Conservation (phyloP, 768 basidiomycete species). For the Boletus rubescentipes region DNA sequence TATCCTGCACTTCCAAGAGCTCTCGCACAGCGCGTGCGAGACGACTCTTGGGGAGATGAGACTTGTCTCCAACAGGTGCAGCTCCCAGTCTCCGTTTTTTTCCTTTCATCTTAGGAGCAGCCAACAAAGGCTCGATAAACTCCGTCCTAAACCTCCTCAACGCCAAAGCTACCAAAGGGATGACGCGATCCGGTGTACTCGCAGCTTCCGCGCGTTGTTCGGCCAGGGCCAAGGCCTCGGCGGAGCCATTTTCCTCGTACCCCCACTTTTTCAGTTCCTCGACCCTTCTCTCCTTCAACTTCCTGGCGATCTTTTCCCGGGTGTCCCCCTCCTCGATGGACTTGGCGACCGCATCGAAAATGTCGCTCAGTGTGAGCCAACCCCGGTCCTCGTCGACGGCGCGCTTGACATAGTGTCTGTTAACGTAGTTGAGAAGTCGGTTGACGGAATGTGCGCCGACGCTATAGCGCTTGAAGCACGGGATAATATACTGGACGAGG, state of each 20-base stretch:
- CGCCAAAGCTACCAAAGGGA: constrained; percentile 63
- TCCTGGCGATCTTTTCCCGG: constrained; percentile 59
- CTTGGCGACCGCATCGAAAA: constrained; percentile 59
- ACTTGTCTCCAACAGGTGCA: constrained; percentile 38
- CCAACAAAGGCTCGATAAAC: constrained; percentile 66
- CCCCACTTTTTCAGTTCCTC: constrained; percentile 76
- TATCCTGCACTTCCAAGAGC: constrained; percentile 53
- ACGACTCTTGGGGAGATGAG: constrained; percentile 56
- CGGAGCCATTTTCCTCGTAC: constrained; percentile 49
- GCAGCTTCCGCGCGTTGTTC: constrained; percentile 76
- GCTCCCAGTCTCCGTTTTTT: constrained; percentile 50
- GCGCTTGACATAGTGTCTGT: constrained; percentile 71
- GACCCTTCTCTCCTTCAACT: constrained; percentile 54
- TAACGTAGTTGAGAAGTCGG: constrained; percentile 72
- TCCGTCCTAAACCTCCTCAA: constrained; percentile 71
- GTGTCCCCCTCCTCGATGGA: constrained; percentile 50
- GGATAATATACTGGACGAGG: constrained; percentile 68
- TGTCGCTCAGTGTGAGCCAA: constrained; percentile 69
- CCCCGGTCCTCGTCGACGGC: constrained; percentile 77
- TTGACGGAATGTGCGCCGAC: constrained; percentile 66
- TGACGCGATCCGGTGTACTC: constrained; percentile 63
- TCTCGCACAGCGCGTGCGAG: constrained; percentile 67
- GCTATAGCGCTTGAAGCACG: constrained; percentile 68
- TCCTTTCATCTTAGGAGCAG: constrained; percentile 61
- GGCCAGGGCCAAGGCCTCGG: constrained; percentile 50